phyloP scores from a whole-genome alignment of 2,329 filamentous ascomycete species.

The Pseudogymnoascus pannorum region DNA sequence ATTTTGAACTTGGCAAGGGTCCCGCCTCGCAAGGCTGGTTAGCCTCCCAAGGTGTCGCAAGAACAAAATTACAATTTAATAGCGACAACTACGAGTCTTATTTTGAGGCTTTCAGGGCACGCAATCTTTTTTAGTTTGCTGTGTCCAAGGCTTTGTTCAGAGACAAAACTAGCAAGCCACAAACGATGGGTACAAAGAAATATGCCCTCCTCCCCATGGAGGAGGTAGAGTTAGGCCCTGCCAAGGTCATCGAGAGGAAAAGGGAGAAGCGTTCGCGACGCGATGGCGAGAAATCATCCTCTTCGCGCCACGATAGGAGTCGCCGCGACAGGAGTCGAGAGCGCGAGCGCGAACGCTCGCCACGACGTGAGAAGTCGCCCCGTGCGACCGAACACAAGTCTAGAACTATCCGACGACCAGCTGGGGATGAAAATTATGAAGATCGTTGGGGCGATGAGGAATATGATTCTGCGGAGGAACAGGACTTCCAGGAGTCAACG shows the following conservation, averaged over 20 bases:
- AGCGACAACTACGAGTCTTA: neutral
- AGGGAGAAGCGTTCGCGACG: constrained; percentile 28
- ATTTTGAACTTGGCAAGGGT: constrained; percentile 9
- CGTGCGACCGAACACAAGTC: constrained; percentile 35
- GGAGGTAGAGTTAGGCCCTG: constrained; percentile 51
- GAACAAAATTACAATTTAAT: neutral
- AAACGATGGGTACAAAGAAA: constrained; percentile 47
- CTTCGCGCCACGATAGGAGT: constrained; percentile 33
- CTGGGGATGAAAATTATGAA: constrained; percentile 57
- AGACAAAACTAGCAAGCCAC: neutral
- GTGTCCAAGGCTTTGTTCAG: neutral
- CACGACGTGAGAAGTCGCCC: constrained; percentile 31
- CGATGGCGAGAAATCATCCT: constrained; percentile 29
- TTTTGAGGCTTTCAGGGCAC: neutral
- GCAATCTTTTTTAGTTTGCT: neutral
- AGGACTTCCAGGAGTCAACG: constrained; percentile 60
- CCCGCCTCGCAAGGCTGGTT: constrained; percentile 2
- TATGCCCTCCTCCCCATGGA: constrained; percentile 64
- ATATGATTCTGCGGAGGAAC: constrained; percentile 38
- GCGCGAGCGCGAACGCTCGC: constrained; percentile 29
- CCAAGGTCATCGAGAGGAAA: constrained; percentile 44
- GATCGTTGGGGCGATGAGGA: constrained; percentile 81
- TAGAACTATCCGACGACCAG: constrained; percentile 44
- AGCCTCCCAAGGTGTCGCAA: constrained; percentile 6
- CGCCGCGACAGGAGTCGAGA: constrained; percentile 29